Percentiles rank a stretch among this genome's conserved stretches.
These are phyloP conservation scores for Pistacia integerrima DNA, from an alignment of 345 rosid genomes.

Conservation along the genomic window DNA sequence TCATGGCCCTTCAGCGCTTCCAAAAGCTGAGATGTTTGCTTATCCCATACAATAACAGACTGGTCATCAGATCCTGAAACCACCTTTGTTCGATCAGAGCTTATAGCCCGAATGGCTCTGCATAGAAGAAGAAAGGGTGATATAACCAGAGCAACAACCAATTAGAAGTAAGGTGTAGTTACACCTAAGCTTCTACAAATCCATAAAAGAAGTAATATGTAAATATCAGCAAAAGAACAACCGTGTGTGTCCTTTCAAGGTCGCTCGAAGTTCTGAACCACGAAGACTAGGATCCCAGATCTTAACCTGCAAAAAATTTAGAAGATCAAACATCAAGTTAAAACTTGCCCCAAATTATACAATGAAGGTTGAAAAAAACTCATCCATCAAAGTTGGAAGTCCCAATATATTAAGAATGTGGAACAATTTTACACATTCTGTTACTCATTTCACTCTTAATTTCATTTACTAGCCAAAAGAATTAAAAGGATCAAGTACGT, in stretches of 20 bases:
- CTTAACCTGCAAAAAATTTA: slow-evolving; percentile 65
- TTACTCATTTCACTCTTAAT: background rate
- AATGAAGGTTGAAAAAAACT: slow-evolving; percentile 14
- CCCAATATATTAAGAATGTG: background rate
- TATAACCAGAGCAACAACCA: slow-evolving; percentile 11
- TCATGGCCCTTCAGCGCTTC: slow-evolving; percentile 98
- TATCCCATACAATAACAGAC: slow-evolving; percentile 96
- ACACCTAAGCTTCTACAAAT: background rate
- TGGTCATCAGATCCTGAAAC: slow-evolving; percentile 99
- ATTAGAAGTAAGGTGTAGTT: slow-evolving; percentile 15
- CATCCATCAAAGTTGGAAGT: slow-evolving; percentile 14
- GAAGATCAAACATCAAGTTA: slow-evolving; percentile 19
- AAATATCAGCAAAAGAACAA: slow-evolving; percentile 25
- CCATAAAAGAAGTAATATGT: background rate
- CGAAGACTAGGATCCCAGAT: slow-evolving; percentile 99
- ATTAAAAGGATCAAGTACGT: background rate
- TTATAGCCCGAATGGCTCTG: slow-evolving; percentile 94
- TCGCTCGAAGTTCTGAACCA: slow-evolving; percentile 94
- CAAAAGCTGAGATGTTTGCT: slow-evolving; percentile 86
- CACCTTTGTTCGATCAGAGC: slow-evolving; percentile 95
- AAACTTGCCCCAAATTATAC: slow-evolving; percentile 21
- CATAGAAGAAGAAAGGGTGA: slow-evolving; percentile 22
- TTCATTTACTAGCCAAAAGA: background rate
- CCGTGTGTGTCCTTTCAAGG: slow-evolving; percentile 93
- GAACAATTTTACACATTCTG: background rate